These are phyloP conservation scores for Fomitopsis pulvina DNA, from an alignment of 768 basidiomycete species.

Conservation along the genomic window DNA sequence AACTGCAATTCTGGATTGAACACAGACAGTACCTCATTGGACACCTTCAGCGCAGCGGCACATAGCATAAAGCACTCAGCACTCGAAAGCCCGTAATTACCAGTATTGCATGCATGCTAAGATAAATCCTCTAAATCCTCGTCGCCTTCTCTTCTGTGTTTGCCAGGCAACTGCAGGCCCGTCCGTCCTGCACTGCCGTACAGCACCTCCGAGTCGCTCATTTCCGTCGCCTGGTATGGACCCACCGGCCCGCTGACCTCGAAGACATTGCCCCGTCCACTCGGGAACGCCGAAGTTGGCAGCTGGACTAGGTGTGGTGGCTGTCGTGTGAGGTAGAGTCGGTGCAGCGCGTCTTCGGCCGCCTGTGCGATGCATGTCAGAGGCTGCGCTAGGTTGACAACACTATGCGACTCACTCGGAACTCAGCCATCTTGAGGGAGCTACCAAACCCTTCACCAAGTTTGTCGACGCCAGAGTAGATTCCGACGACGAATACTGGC, in stretches of 20 bases:
- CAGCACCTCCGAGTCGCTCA: conserved; percentile 59
- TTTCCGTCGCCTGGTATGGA: conserved; percentile 44
- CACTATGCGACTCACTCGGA: conserved; percentile 64
- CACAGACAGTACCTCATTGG: background rate
- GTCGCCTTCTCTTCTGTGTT: conserved; percentile 13
- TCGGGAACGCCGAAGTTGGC: conserved; percentile 70
- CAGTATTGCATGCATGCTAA: conserved; percentile 12
- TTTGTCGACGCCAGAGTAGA: conserved; percentile 77
- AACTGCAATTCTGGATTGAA: too few relatives aligned
- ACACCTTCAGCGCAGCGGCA: background rate
- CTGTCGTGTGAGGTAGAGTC: conserved; percentile 75
- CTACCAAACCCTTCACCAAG: conserved; percentile 94
- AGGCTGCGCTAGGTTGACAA: too few relatives aligned
- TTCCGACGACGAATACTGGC: conserved; percentile 93
- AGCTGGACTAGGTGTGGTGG: conserved; percentile 63
- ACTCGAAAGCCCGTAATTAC: background rate
- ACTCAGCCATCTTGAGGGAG: conserved; percentile 93
- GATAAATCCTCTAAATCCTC: conserved; percentile 18
- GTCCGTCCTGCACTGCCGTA: conserved; percentile 64
- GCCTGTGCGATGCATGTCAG: too few relatives aligned
- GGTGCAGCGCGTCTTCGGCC: conserved; percentile 77
- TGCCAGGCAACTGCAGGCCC: conserved; percentile 14
- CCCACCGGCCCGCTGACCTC: conserved; percentile 33
- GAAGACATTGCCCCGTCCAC: conserved; percentile 48
- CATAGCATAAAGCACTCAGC: background rate